These are phyloP conservation scores for Eurotiales sp. DNA, from an alignment of 2,329 filamentous ascomycete species.

Conservation along the genomic window DNA sequence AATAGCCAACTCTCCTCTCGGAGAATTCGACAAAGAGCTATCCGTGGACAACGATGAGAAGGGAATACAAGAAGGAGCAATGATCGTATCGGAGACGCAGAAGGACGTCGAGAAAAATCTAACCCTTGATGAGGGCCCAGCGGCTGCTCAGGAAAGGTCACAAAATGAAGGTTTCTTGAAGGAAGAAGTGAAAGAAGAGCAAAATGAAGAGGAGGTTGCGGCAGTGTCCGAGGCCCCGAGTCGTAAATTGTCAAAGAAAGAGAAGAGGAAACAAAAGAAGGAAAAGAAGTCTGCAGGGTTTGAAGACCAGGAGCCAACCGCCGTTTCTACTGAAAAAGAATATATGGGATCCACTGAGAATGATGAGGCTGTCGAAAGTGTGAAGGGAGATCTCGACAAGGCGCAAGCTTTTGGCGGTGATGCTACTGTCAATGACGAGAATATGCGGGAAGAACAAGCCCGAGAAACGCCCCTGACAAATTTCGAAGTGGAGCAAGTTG, in stretches of 20 bases:
- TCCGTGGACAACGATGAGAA: not conserved
- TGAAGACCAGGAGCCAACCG: slow-evolving; percentile 6
- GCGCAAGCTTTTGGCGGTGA: not conserved
- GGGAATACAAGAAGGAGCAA: not conserved
- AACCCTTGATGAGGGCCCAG: not conserved
- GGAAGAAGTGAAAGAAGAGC: too few relatives aligned
- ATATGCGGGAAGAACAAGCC: not conserved
- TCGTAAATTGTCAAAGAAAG: slow-evolving; percentile 20
- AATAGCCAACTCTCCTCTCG: not conserved
- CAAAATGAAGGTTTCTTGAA: not conserved
- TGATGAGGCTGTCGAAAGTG: not conserved
- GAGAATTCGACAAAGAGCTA: not conserved
- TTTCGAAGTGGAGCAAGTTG: not conserved
- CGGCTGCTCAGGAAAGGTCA: not conserved
- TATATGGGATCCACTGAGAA: too few relatives aligned
- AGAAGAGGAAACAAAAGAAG: slow-evolving; percentile 27
- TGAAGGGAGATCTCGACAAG: not conserved
- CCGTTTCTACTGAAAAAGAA: not conserved
- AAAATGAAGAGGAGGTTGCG: not conserved
- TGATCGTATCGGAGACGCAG: not conserved
- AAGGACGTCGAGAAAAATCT: not conserved
- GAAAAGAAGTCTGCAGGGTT: slow-evolving; percentile 14
- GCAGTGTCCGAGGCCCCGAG: not conserved
- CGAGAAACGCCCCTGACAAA: not conserved
- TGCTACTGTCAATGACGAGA: not conserved